Evolutionary conservation across 2,329 filamentous ascomycete species (phyloP).

Genomic region (Claviceps fusiformis): DNA sequence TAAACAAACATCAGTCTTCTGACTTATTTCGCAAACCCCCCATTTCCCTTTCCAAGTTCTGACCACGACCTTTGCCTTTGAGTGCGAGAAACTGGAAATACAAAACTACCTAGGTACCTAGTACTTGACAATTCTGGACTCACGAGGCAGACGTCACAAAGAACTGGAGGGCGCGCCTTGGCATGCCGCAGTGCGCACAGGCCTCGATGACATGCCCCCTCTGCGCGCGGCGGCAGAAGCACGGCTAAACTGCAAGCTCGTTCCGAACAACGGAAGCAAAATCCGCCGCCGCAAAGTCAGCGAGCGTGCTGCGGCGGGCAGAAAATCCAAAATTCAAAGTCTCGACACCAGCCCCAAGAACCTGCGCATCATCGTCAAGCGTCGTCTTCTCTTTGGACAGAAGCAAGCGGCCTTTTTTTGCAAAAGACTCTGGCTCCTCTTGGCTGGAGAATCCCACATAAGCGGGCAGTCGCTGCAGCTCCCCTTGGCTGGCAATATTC

Average conservation of each 20-base stretch:
- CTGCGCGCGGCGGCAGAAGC: conserved; percentile 12
- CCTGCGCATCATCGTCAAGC: conserved; percentile 6
- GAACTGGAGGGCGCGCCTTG: not conserved
- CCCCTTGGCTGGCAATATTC: not conserved
- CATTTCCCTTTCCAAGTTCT: no score
- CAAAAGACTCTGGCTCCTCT: not conserved
- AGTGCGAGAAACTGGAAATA: not conserved
- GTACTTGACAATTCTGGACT: not conserved
- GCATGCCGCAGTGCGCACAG: not conserved
- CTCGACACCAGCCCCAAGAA: not conserved
- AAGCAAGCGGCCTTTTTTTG: conserved; percentile 12
- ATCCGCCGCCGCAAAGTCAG: conserved; percentile 8
- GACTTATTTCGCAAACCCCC: no score
- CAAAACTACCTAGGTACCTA: not conserved
- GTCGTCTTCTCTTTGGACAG: conserved; percentile 8
- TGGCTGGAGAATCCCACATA: no score
- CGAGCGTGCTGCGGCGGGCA: conserved; percentile 9
- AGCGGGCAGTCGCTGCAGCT: not conserved
- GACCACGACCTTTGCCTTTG: not conserved
- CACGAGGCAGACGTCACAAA: not conserved
- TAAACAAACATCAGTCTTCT: no score
- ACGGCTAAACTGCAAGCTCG: conserved; percentile 13
- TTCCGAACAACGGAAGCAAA: conserved; percentile 16
- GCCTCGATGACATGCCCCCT: not conserved
- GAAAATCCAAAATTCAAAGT: conserved; percentile 13